Evolutionary conservation across 148 eudicot species (phyloP).

Genomic region (Chenopodium formosanum): DNA sequence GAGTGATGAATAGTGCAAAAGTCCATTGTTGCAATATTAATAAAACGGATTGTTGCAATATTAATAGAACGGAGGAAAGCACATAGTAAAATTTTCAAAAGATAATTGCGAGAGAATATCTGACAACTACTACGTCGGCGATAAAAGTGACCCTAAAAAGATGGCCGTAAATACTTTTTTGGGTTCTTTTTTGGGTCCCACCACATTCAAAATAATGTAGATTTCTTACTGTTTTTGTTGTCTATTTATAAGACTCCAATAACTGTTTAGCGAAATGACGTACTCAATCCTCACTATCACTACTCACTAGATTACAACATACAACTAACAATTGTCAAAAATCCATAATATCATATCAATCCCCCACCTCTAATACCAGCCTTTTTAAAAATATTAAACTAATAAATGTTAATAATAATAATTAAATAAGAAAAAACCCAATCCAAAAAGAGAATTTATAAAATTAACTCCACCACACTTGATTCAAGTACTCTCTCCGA

Average conservation of each 20-base stretch:
- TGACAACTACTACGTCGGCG: constrained; percentile 26
- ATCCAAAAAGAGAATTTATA: too few species aligned
- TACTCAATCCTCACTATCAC: constrained; percentile 18
- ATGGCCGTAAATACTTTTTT: constrained; percentile 6
- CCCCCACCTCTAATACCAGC: background rate
- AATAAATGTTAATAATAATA: too few species aligned
- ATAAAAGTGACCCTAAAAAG: constrained; percentile 21
- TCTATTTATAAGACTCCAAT: too few species aligned
- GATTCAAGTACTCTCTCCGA: too few species aligned
- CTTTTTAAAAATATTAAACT: too few species aligned
- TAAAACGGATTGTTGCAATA: too few species aligned
- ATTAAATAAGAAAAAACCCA: too few species aligned
- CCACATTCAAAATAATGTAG: background rate
- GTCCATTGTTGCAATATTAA: too few species aligned
- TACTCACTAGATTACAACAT: constrained; percentile 22
- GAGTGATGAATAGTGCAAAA: too few species aligned
- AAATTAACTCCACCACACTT: too few species aligned
- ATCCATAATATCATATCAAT: background rate
- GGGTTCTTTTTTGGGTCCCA: constrained; percentile 8
- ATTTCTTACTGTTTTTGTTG: background rate
- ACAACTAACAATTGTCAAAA: background rate
- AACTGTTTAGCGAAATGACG: constrained; percentile 16
- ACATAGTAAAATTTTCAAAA: too few species aligned
- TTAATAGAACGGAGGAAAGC: too few species aligned
- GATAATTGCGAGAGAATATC: background rate